Conservation (phyloP, 768 basidiomycete species). For the Psilocybe tampanensis region DNA sequence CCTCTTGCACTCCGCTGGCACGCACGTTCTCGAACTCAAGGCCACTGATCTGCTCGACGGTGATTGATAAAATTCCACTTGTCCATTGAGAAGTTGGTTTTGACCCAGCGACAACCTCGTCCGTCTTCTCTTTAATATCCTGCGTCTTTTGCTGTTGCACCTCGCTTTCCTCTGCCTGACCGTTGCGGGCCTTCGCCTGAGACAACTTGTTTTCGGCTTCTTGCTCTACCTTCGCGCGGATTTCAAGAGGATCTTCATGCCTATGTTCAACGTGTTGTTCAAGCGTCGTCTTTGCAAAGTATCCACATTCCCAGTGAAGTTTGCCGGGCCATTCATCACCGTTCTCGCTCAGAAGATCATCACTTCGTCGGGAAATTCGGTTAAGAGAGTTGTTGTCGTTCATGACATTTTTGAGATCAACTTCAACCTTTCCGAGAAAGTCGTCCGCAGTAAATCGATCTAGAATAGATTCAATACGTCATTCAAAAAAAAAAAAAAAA, state of each 20-base stretch:
- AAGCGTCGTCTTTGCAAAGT: conserved; percentile 50
- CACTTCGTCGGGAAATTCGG: conserved; percentile 45
- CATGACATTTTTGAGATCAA: conserved; percentile 40
- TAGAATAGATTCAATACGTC: conserved; percentile 7
- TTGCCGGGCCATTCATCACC: conserved; percentile 38
- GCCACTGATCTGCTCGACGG: conserved; percentile 67
- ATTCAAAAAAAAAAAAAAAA: neutral
- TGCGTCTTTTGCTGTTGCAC: conserved; percentile 40
- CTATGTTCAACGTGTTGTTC: conserved; percentile 36
- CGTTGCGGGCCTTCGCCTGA: conserved; percentile 28
- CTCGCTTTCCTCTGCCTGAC: conserved; percentile 25
- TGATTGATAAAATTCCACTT: conserved; percentile 64
- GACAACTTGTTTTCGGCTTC: conserved; percentile 54
- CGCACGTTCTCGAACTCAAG: conserved; percentile 60
- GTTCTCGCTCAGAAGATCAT: conserved; percentile 38
- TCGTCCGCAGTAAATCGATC: conserved; percentile 51
- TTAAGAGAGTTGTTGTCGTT: conserved; percentile 40
- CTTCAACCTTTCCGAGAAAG: conserved; percentile 49
- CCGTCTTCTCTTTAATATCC: conserved; percentile 35
- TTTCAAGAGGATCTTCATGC: conserved; percentile 34
- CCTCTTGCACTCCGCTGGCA: conserved; percentile 55
- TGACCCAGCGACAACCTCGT: conserved; percentile 45
- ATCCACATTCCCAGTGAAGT: conserved; percentile 52
- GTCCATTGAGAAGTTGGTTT: conserved; percentile 64
- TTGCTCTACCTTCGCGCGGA: conserved; percentile 39